Evolutionary conservation across 2,329 filamentous ascomycete genomes (phyloP), one percentile per base, ranked within the genome.

Genomic region (Colletotrichum caudatum): DNA sequence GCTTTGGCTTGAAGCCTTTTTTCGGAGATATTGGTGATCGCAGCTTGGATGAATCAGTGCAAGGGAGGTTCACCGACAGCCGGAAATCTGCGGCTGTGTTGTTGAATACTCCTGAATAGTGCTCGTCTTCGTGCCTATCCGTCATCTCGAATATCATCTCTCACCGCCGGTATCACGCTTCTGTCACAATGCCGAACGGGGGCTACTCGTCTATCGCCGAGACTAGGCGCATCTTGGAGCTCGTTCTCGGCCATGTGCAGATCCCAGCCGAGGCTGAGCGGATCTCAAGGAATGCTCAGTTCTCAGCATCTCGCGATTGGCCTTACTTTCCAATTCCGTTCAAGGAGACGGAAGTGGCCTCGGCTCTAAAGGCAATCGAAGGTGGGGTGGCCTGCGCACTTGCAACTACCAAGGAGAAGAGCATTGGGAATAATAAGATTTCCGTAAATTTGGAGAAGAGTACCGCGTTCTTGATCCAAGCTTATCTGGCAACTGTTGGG

Each of bases 261-360:
- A 80, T 82, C 4, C 64, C 74, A 1, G 77, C 73, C 53, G 75
- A 80, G 18, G 72, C 73, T 26, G 74, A 69, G 12, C 74, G 78
- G 8, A 74, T 71, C 37, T 37, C 68, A 2, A 74, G 75, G 46
- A 57, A 39, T 23, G 76, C 82, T n/a, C 70, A 75, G 1, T 82
- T 84, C 63, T 79, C 77, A 0, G 78, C 80, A 16, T 71, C 75
- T 4, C 78, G 77, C 20, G 80, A 84, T 72, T 74, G 73, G 62
- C 81, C 82, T 0, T 85, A 84, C 72, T 86, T 85, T 41, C 84
- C 84, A 0, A 84, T 84, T 16, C 84, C 84, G 0, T 84, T 85
- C 75, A 85, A 85, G 58, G 84, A 86, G 74, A 84, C 83, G 0
- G 84, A 86, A 70, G 78, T 82, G 4, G 77, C 78, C 1, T 82